These are phyloP conservation scores for Trichocomaceae sp. DNA, from an alignment of 2,329 filamentous ascomycete species.

Conservation along the genomic window DNA sequence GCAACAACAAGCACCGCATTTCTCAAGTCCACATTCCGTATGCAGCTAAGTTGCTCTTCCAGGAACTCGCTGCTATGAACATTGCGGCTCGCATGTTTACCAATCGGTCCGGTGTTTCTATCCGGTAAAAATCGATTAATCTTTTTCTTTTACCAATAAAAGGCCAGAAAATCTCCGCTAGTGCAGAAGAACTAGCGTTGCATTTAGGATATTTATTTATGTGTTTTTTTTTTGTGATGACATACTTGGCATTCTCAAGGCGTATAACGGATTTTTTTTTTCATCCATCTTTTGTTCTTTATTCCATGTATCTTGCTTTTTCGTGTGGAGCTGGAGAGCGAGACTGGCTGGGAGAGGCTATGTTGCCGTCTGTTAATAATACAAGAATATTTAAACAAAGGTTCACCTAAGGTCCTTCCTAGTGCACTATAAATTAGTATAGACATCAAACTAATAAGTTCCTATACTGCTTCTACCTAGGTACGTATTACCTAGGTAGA, in stretches of 20 bases:
- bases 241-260: conserved; percentile 13
- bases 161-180: background rate
- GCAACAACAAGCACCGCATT: conserved; percentile 99
- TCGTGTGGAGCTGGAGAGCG: background rate
- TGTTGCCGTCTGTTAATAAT: conserved; percentile 8
- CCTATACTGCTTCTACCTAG: too few relatives aligned
- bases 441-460: too few relatives aligned
- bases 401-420: too few relatives aligned
- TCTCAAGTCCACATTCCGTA: conserved; percentile 97
- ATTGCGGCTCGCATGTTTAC: conserved; percentile 98
- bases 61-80: conserved; percentile 97
- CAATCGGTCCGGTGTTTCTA: conserved; percentile 46
- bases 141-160: too few relatives aligned
- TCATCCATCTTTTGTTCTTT: background rate
- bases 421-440: too few relatives aligned
- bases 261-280: conserved; percentile 12
- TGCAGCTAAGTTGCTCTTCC: conserved; percentile 95
- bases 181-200: background rate
- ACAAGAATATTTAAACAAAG: background rate
- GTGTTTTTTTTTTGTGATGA: conserved; percentile 8
- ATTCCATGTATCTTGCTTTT: background rate
- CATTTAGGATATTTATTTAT: conserved; percentile 7
- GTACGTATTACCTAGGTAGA: too few relatives aligned
- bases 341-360: background rate
- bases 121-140: conserved; percentile 28